A percentile compares a stretch with the other conserved stretches of the same genome.
phyloP scores from a whole-genome alignment of 139 green algal genomes.

The Chlorella sp. region DNA sequence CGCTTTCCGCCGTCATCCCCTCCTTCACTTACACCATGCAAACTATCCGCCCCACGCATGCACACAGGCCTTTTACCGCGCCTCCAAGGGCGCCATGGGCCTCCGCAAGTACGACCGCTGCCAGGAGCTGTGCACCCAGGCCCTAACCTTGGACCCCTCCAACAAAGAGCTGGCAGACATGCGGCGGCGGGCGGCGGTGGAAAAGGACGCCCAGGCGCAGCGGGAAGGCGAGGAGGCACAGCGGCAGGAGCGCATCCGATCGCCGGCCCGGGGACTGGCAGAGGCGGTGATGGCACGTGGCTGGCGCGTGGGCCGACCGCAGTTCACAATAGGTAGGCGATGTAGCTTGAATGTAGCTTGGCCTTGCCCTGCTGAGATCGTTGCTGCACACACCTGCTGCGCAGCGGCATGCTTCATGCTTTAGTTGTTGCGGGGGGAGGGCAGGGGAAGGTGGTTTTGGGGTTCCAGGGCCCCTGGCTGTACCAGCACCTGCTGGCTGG shows the following conservation, averaged over 20 bases:
- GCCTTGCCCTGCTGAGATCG: no score
- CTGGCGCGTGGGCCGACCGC: constrained; percentile 59
- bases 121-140: constrained; percentile 58
- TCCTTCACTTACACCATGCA: no score
- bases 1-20: no score
- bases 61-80: constrained; percentile 73
- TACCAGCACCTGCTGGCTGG: neutral
- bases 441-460: neutral
- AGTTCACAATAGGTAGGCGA: constrained; percentile 63
- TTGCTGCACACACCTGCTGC: no score
- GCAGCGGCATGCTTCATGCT: no score
- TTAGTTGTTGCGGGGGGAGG: neutral
- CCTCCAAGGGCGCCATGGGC: constrained; percentile 71
- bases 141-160: constrained; percentile 62
- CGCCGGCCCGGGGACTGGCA: constrained; percentile 55
- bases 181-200: constrained; percentile 2
- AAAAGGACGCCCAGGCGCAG: constrained; percentile 27
- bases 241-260: constrained; percentile 27
- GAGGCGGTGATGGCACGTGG: constrained; percentile 42
- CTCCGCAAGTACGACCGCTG: constrained; percentile 66
- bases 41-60: neutral
- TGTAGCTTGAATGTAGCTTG: no score
- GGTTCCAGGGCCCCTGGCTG: neutral
- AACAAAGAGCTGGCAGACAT: constrained; percentile 64
- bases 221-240: constrained; percentile 18